Evolutionary conservation across 257 asterid genomes (phyloP).

Genomic region (Nyctanthes arbortristis): DNA sequence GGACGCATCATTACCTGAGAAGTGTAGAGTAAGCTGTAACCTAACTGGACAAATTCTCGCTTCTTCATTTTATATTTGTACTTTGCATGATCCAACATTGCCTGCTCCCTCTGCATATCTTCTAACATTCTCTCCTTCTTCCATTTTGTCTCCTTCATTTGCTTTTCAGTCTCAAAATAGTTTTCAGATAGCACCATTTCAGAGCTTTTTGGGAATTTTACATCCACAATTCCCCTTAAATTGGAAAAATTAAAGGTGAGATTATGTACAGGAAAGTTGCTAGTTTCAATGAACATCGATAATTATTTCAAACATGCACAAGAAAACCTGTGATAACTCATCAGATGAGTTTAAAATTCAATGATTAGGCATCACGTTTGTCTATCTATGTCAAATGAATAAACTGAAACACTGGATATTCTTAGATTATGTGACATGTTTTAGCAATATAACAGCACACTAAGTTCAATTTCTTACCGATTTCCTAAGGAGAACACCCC

Average conservation of each 20-base stretch:
- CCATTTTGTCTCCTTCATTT: slow-evolving; percentile 65
- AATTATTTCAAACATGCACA: slow-evolving; percentile 1
- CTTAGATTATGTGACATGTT: neutral
- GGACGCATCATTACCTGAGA: slow-evolving; percentile 59
- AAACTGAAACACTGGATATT: neutral
- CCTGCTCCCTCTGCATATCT: slow-evolving; percentile 68
- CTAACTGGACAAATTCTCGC: slow-evolving; percentile 54
- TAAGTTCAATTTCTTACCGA: slow-evolving; percentile 45
- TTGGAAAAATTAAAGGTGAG: slow-evolving; percentile 20
- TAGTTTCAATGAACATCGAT: neutral
- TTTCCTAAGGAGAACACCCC: slow-evolving; percentile 52
- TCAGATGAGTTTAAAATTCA: neutral
- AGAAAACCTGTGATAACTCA: neutral
- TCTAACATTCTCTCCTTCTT: slow-evolving; percentile 59
- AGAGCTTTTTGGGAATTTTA: slow-evolving; percentile 64
- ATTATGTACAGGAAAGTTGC: slow-evolving; percentile 6
- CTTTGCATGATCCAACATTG: slow-evolving; percentile 46
- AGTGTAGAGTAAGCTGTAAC: slow-evolving; percentile 48
- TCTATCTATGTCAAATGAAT: neutral
- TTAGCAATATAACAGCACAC: neutral
- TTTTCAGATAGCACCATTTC: slow-evolving; percentile 37
- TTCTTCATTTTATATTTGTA: slow-evolving; percentile 61
- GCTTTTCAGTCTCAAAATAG: slow-evolving; percentile 45
- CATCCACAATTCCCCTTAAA: slow-evolving; percentile 45
- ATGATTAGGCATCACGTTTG: neutral